These are phyloP conservation scores for Obelidium mucronatum DNA, from an alignment of 192 early-diverging fungal species.

Conservation along the genomic window DNA sequence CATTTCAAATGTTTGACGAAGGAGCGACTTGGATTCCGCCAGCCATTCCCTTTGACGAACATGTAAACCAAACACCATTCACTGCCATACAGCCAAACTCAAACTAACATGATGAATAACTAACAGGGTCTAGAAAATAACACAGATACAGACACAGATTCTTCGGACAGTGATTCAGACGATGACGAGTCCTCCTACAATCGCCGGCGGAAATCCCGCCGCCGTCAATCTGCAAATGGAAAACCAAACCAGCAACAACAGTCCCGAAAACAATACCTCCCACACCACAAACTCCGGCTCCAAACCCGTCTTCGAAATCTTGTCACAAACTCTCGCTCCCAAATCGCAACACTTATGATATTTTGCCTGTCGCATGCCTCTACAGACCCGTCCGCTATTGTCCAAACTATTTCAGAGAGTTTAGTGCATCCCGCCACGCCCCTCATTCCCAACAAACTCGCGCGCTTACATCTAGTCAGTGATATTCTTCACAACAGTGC, in stretches of 20 bases:
- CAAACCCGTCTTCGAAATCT: slow-evolving; percentile 46
- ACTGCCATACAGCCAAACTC: too few relatives aligned
- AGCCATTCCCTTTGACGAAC: slow-evolving; percentile 69
- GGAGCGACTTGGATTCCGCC: slow-evolving; percentile 89
- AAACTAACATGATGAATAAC: slow-evolving; percentile 23
- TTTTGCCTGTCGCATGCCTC: slow-evolving; percentile 81
- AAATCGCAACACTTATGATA: slow-evolving; percentile 81
- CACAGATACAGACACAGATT: slow-evolving; percentile 32
- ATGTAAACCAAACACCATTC: too few relatives aligned
- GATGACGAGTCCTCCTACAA: background rate
- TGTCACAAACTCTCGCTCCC: slow-evolving; percentile 44
- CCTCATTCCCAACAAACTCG: slow-evolving; percentile 67
- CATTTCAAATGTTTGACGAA: slow-evolving; percentile 88
- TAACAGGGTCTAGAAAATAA: background rate
- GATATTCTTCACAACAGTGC: slow-evolving; percentile 87
- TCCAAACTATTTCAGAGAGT: slow-evolving; percentile 68
- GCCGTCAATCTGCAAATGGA: too few relatives aligned
- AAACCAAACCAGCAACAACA: background rate
- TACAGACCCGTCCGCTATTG: slow-evolving; percentile 55
- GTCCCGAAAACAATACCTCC: too few relatives aligned
- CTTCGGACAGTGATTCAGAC: slow-evolving; percentile 48
- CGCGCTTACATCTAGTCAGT: slow-evolving; percentile 82
- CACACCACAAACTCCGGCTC: slow-evolving; percentile 9
- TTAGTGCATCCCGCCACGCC: slow-evolving; percentile 65
- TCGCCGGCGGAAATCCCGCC: background rate